Evolutionary conservation across 257 asterid genomes (phyloP).

Genomic region (Coffea eugenioides): DNA sequence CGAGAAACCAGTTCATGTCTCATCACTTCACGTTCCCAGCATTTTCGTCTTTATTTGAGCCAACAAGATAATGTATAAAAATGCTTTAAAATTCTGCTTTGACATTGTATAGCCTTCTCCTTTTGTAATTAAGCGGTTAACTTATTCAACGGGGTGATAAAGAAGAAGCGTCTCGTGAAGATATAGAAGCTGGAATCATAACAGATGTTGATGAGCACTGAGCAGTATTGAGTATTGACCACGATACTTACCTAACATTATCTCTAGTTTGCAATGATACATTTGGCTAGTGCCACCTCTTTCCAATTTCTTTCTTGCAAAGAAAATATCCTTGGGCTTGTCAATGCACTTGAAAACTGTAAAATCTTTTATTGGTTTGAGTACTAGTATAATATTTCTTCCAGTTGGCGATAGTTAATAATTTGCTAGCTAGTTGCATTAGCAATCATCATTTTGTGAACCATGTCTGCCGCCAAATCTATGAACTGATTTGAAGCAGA

Average conservation of each 20-base stretch:
- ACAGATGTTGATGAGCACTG: neutral
- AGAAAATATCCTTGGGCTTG: neutral
- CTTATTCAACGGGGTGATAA: constrained; percentile 3
- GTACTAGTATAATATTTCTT: too few species aligned
- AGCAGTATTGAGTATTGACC: neutral
- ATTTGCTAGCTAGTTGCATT: neutral
- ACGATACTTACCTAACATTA: constrained; percentile 19
- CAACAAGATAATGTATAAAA: neutral
- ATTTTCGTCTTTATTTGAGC: neutral
- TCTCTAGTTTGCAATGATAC: constrained; percentile 9
- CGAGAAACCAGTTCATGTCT: neutral
- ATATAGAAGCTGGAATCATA: neutral
- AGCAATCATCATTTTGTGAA: constrained; percentile 5
- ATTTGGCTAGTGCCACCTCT: constrained; percentile 9
- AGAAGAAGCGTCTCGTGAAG: constrained; percentile 1
- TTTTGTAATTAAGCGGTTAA: neutral
- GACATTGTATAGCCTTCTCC: neutral
- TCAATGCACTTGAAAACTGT: neutral
- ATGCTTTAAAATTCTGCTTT: neutral
- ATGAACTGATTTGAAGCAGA: neutral
- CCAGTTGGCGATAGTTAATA: neutral
- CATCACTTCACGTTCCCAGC: neutral
- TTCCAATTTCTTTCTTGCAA: neutral
- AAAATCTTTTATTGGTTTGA: neutral
- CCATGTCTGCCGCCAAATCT: constrained; percentile 12